Percentiles rank a stretch among this genome's conserved stretches.
Evolutionary conservation across 768 basidiomycete genomes (phyloP).

Genomic region (Exsudoporus frostii): DNA sequence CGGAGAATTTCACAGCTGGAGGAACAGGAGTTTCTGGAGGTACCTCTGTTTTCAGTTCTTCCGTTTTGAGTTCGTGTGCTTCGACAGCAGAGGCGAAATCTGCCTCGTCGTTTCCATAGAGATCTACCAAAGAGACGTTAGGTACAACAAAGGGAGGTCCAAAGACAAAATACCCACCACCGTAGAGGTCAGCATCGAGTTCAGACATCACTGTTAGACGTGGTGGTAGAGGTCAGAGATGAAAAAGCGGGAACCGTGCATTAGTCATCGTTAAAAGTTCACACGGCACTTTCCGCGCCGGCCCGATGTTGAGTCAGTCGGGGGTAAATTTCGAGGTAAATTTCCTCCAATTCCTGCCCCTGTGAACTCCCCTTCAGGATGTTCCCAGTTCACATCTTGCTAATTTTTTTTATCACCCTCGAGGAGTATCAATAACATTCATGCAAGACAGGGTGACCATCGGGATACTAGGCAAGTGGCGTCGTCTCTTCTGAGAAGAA

Average conservation of each 20-base stretch:
- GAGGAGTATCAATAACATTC: neutral
- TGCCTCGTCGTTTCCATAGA: slow-evolving; percentile 61
- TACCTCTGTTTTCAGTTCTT: slow-evolving; percentile 29
- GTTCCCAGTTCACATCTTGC: neutral
- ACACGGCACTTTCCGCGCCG: slow-evolving; percentile 22
- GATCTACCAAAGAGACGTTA: slow-evolving; percentile 42
- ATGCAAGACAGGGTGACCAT: slow-evolving; percentile 30
- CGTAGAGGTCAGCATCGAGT: slow-evolving; percentile 87
- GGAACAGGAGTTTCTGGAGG: slow-evolving; percentile 19
- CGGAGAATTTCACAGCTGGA: slow-evolving; percentile 15
- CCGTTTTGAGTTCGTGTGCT: slow-evolving; percentile 31
- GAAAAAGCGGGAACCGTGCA: slow-evolving; percentile 20
- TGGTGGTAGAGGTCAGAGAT: slow-evolving; percentile 37
- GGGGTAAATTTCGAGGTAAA: neutral
- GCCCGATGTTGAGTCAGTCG: slow-evolving; percentile 7
- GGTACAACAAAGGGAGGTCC: neutral
- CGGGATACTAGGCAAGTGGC: slow-evolving; percentile 50
- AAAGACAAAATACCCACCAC: slow-evolving; percentile 48
- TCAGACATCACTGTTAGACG: slow-evolving; percentile 50
- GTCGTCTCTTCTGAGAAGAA: neutral
- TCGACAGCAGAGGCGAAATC: slow-evolving; percentile 54
- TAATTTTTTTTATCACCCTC: neutral
- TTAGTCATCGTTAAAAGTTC: slow-evolving; percentile 30
- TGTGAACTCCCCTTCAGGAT: neutral
- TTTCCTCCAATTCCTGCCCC: neutral